These are phyloP conservation scores for Ascochyta koolunga DNA, from an alignment of 2,329 filamentous ascomycete genomes.

Conservation along the genomic window DNA sequence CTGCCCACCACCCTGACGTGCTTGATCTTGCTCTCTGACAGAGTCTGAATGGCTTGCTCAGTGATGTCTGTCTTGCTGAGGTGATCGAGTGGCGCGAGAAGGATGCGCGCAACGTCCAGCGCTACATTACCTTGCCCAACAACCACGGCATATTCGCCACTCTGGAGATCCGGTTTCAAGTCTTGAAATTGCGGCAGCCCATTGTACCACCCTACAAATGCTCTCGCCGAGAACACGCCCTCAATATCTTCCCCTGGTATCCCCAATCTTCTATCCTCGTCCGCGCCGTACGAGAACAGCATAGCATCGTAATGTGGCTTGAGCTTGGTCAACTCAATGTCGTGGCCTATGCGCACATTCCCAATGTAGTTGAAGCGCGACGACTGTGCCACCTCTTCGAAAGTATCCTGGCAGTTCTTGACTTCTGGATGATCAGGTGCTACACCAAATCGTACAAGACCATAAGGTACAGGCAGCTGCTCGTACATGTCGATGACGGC, in stretches of 20 bases:
- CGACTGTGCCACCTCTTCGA: conserved; percentile 83
- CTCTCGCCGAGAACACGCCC: conserved; percentile 84
- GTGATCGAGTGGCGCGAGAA: conserved; percentile 76
- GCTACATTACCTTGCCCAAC: conserved; percentile 97
- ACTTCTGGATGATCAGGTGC: conserved; percentile 99
- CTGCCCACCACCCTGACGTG: conserved; percentile 87
- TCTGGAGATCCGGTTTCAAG: conserved; percentile 74
- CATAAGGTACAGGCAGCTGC: conserved; percentile 87
- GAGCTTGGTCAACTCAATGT: conserved; percentile 71
- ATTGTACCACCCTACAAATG: conserved; percentile 99
- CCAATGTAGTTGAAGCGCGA: conserved; percentile 88
- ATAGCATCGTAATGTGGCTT: conserved; percentile 89
- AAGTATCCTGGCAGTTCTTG: conserved; percentile 97
- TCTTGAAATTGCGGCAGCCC: conserved; percentile 81
- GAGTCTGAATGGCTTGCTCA: conserved; percentile 75
- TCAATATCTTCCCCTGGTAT: conserved; percentile 80
- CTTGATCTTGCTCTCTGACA: conserved; percentile 75
- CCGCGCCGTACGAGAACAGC: conserved; percentile 90
- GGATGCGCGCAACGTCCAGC: conserved; percentile 86
- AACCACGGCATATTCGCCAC: conserved; percentile 81
- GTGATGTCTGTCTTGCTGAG: conserved; percentile 87
- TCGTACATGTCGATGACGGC: conserved; percentile 95
- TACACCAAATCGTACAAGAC: conserved; percentile 90
- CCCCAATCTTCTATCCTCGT: conserved; percentile 77
- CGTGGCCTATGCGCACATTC: conserved; percentile 78